Base-by-base conservation (phyloP, 768 basidiomycete species). In the Hericium alpestre region DNA sequence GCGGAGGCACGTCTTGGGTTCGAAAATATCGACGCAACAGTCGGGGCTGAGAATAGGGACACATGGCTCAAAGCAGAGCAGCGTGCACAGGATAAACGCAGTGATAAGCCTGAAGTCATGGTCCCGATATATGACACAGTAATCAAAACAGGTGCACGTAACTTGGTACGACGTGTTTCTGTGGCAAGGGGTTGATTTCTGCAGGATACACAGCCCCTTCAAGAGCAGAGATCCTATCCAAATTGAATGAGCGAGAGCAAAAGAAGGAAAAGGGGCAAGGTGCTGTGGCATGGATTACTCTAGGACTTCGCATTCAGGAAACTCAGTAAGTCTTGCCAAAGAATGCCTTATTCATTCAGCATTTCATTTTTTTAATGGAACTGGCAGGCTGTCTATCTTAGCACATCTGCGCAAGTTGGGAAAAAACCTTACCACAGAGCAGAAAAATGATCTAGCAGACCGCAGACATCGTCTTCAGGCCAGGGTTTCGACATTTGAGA, bases 221-320 rank as follows among this genome's bases (percentile, higher is more conserved):
- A 5, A 23, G 6, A 2, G 38, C 50, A 46, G 39, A 43, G 13
- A 50, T 51, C 16, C 56, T 38, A 18, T 38, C 12, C n/a, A 25
- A 38, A 3, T 23, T 38, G 20, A 23, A 12, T 5, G 11, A 50
- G 25, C 25, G 25, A 25, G 25, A 25, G 25, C 25, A 5, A 25
- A 25, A 25, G 25, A 25, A 25, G 25, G 25, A 25, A 22, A 37
- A 27, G 6, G 50, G 37, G 40, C 1, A 15, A 23, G 10, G 15
- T 27, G 23, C 23, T 23, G 37, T n/a, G 11, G 27, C 56, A 46
- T 56, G 50, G 56, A 20, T 56, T 10, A 15, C 13, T 10, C 32
- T 15, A 5, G 18, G 56, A 13, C 40, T 56, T 10, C 50, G 51
- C 6, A 41, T 56, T 20, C 56, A 56, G n/a, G 56, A 56, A 18